These are phyloP conservation scores for Marasmius sp. DNA, from an alignment of 1,284 basidiomycete genomes.

Conservation along the genomic window DNA sequence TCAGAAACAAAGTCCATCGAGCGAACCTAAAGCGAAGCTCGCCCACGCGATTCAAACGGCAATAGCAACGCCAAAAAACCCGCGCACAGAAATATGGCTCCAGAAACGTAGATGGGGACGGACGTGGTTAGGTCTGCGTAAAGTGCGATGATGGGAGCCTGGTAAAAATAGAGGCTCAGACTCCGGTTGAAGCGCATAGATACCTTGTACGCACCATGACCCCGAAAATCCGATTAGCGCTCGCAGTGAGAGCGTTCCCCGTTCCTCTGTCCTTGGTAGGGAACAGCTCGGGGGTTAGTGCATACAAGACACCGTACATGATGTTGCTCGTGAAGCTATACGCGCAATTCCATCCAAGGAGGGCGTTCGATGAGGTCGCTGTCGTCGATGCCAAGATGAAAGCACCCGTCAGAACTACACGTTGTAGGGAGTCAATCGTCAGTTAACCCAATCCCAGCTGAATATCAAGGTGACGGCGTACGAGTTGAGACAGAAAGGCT, in stretches of 20 bases:
- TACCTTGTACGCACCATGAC: slow-evolving; percentile 53
- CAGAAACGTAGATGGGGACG: slow-evolving; percentile 78
- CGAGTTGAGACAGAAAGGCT: slow-evolving; percentile 59
- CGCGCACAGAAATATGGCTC: slow-evolving; percentile 66
- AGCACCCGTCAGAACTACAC: slow-evolving; percentile 61
- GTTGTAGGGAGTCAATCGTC: slow-evolving; percentile 2
- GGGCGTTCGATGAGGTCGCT: slow-evolving; percentile 59
- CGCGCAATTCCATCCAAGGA: slow-evolving; percentile 71
- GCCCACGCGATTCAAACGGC: slow-evolving; percentile 73
- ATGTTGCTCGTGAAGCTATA: slow-evolving; percentile 67
- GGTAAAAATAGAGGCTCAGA: neutral
- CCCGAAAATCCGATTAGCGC: slow-evolving; percentile 58
- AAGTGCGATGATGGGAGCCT: slow-evolving; percentile 75
- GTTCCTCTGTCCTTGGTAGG: slow-evolving; percentile 72
- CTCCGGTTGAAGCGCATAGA: slow-evolving; percentile 19
- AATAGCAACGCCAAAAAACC: slow-evolving; percentile 68
- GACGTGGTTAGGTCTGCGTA: slow-evolving; percentile 66
- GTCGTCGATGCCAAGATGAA: slow-evolving; percentile 76
- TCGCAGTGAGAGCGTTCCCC: slow-evolving; percentile 58
- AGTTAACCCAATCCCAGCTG: slow-evolving; percentile 1
- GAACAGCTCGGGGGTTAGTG: slow-evolving; percentile 70
- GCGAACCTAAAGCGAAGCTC: neutral
- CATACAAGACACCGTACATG: slow-evolving; percentile 80
- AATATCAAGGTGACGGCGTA: slow-evolving; percentile 35
- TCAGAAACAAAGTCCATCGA: neutral